Percentiles rank a stretch among this genome's conserved stretches.
phyloP scores from a whole-genome alignment of 2,329 filamentous ascomycete species.

The Calonectria hongkongensis region DNA sequence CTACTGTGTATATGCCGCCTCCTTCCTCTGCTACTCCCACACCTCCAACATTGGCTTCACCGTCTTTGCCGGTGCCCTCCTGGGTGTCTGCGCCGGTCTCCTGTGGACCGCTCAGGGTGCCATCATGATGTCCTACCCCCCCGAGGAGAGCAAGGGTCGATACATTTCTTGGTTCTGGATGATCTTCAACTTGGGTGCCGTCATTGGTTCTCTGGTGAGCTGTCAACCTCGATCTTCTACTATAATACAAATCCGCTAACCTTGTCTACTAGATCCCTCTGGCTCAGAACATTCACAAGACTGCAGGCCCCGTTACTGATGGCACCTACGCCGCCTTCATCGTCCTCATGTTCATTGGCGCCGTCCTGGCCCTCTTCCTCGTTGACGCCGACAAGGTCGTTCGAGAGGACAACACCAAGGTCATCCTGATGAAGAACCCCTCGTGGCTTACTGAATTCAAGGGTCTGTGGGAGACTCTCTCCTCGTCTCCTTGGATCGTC shows the following conservation, averaged over 20 bases:
- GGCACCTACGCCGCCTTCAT: conserved; percentile 71
- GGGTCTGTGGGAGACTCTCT: conserved; percentile 66
- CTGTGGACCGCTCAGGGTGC: conserved; percentile 89
- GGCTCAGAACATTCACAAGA: conserved; percentile 80
- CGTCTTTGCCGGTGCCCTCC: conserved; percentile 84
- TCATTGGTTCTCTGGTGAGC: conserved; percentile 83
- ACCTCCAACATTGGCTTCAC: conserved; percentile 81
- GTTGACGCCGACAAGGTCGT: conserved; percentile 66
- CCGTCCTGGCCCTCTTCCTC: conserved; percentile 67
- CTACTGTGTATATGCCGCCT: conserved; percentile 84
- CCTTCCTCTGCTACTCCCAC: conserved; percentile 83
- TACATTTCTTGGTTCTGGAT: conserved; percentile 96
- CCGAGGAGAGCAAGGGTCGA: conserved; percentile 86
- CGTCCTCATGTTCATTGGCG: conserved; percentile 70
- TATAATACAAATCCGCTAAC: conserved; percentile 24
- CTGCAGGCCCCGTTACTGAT: conserved; percentile 66
- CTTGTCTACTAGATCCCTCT: conserved; percentile 74
- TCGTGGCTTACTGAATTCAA: conserved; percentile 59
- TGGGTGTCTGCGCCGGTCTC: conserved; percentile 86
- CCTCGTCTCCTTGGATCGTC: conserved; percentile 53
- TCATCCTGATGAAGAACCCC: conserved; percentile 60
- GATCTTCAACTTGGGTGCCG: conserved; percentile 94
- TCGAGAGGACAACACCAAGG: conserved; percentile 62
- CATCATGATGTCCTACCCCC: conserved; percentile 93
- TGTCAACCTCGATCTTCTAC: background rate